Percentiles rank a stretch among this genome's conserved stretches.
Conservation (phyloP, 257 asterid genomes). For the Haberlea rhodopensis region DNA sequence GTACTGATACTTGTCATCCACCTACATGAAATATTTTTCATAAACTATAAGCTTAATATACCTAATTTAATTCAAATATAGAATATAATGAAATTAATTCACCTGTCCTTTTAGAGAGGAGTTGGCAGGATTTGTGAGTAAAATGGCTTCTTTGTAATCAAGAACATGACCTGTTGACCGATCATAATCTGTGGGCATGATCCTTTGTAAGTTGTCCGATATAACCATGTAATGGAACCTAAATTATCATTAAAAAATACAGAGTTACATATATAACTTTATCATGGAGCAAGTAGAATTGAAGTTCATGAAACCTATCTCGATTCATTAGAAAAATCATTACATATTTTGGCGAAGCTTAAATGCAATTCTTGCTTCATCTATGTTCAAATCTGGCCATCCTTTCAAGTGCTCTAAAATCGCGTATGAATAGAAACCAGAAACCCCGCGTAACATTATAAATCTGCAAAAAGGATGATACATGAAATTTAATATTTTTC, state of each 20-base stretch:
- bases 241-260: not conserved
- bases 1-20: conserved; percentile 72
- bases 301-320: not conserved
- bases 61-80: too few relatives aligned
- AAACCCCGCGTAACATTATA: conserved; percentile 52
- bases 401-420: conserved; percentile 66
- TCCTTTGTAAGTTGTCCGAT: conserved; percentile 57
- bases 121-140: conserved; percentile 35
- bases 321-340: not conserved
- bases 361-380: conserved; percentile 65
- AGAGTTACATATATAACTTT: not conserved
- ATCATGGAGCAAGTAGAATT: not conserved
- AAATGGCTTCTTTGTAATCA: conserved; percentile 64
- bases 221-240: conserved; percentile 74
- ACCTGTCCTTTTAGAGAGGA: conserved; percentile 39
- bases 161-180: conserved; percentile 41
- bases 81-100: too few relatives aligned
- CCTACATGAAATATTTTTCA: conserved; percentile 28
- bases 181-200: conserved; percentile 62
- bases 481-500: not conserved
- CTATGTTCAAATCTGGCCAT: conserved; percentile 64
- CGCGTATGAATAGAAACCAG: conserved; percentile 72
- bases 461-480: conserved; percentile 22
- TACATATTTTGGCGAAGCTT: conserved; percentile 53
- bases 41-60: too few relatives aligned